phyloP scores from a whole-genome alignment of 2,329 filamentous ascomycete species.

The Scedosporium minutisporum region DNA sequence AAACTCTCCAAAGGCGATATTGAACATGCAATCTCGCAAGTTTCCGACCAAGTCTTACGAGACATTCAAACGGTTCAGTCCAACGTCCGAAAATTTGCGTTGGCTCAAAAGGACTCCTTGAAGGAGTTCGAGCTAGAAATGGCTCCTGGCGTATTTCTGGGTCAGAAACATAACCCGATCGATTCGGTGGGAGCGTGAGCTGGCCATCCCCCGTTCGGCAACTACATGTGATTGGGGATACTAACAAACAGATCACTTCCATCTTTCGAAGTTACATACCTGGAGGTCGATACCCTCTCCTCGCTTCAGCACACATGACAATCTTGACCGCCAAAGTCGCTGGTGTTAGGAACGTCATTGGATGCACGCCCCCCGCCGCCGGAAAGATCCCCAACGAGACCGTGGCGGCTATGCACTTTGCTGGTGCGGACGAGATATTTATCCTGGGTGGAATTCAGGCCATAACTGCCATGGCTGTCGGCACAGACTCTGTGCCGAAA shows the following conservation, averaged over 20 bases:
- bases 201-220: too few relatives aligned
- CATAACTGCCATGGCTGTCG: constrained; percentile 40
- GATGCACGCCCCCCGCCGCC: constrained; percentile 39
- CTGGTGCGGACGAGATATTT: constrained; percentile 31
- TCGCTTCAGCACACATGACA: constrained; percentile 46
- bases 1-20: constrained; percentile 36
- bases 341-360: constrained; percentile 38
- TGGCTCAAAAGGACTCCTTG: constrained; percentile 18
- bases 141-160: constrained; percentile 36
- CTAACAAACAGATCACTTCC: constrained; percentile 11
- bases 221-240: neutral
- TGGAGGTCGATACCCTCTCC: constrained; percentile 41
- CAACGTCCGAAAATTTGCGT: constrained; percentile 11
- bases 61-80: constrained; percentile 19
- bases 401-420: constrained; percentile 34
- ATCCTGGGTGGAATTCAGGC: constrained; percentile 43
- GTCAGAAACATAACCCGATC: constrained; percentile 41
- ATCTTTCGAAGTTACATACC: constrained; percentile 30
- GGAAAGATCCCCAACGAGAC: constrained; percentile 38
- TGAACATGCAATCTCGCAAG: constrained; percentile 29
- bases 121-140: constrained; percentile 43
- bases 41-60: constrained; percentile 30
- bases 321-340: constrained; percentile 45
- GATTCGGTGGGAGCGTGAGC: constrained; percentile 30
- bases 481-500: constrained; percentile 36